Base-by-base conservation (phyloP, 2,329 filamentous ascomycete genomes). In the Phialophora chinensis region DNA sequence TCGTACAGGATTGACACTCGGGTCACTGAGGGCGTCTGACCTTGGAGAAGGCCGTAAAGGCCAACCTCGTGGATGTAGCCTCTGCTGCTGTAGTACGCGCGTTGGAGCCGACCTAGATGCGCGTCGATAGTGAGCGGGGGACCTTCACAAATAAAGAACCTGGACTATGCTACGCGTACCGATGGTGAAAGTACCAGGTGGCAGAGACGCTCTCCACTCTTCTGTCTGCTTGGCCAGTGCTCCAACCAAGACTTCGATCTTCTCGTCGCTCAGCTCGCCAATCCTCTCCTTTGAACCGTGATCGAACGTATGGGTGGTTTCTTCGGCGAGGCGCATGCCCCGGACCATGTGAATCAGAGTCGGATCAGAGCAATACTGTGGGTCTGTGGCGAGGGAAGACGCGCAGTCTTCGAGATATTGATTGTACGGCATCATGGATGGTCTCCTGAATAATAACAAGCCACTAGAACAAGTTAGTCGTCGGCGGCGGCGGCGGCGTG, bases 341-440 rank as follows among this genome's bases (percentile, higher is more conserved):
- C 49, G 53, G 35, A 68, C 20, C 23, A 35, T 20, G 38, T 65
- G 49, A 11, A 62, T 42, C 10, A 68, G 53, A 1, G 52, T 58
- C 11, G 53, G 20, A n/a, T 68, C 66, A 12, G 66, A 60, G n/a
- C 53, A 44, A 33, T 65, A 57, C 52, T 68, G 66, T 5, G 66
- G 66, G n/a, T 65, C 62, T 6, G 62, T 49, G 42, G 58, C 66
- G 7, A 68, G 59, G 1, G 66, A 68, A 12, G 54, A 27, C 11
- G 59, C 62, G 50, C 66, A 68, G 20, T 68, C 66, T 14, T 68
- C 62, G 20, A 68, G 44, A 47, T 68, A 68, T 23, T 65, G 66
- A 8, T 52, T 57, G 47, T 68, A 60, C 6, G 27, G 44, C 38
- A 68, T 23, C 17, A 57, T 33, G 17, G 44, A 57, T 3, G 38